phyloP scores from a whole-genome alignment of 345 rosid genomes.

The Syzygium aromaticum region DNA sequence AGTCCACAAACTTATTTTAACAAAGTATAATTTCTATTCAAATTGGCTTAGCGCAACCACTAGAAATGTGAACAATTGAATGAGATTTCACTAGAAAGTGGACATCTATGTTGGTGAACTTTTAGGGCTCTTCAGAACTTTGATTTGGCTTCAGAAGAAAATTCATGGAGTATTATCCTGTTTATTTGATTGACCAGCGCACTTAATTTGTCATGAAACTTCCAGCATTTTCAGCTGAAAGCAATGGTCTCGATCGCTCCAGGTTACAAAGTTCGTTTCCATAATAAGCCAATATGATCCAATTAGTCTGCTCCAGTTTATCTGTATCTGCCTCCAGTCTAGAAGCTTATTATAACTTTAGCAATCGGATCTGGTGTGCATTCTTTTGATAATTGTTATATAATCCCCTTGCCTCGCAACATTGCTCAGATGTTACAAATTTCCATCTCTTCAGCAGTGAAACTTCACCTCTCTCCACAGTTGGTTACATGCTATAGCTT shows the following conservation, averaged over 20 bases:
- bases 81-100: not conserved
- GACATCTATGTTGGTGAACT: not conserved
- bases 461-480: not conserved
- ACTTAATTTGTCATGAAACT: not conserved
- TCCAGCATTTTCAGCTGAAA: not conserved
- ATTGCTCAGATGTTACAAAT: not conserved
- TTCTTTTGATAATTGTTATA: not conserved
- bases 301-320: not conserved
- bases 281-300: not conserved
- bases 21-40: not conserved
- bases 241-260: not conserved
- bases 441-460: not conserved
- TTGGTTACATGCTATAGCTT: not conserved
- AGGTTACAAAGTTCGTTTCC: not conserved
- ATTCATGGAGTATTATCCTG: not conserved
- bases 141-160: not conserved
- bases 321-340: not conserved
- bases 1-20: not conserved
- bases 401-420: not conserved
- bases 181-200: not conserved
- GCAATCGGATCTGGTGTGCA: not conserved
- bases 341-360: not conserved
- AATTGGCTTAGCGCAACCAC: not conserved
- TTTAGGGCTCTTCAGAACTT: not conserved
- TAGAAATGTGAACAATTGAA: not conserved